Evolutionary conservation across 2,329 filamentous ascomycete species (phyloP).

Genomic region (Beauveria sp.): DNA sequence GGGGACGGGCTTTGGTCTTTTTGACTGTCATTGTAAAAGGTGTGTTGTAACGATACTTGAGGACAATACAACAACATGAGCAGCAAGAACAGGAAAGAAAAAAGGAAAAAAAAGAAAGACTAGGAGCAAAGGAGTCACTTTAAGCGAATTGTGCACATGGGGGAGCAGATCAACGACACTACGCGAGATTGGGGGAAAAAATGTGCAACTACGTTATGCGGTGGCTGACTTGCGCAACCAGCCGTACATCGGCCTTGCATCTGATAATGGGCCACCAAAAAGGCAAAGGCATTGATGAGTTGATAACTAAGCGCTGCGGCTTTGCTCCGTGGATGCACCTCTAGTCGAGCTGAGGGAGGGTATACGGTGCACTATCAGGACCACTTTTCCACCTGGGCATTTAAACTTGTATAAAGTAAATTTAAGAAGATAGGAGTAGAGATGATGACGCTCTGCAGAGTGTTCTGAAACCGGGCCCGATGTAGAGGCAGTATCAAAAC

Average conservation of each 20-base stretch:
- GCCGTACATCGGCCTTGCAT: neutral
- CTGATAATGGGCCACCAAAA: neutral
- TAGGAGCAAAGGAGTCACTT: neutral
- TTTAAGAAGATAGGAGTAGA: too few relatives aligned
- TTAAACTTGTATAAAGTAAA: too few relatives aligned
- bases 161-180: neutral
- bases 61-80: too few relatives aligned
- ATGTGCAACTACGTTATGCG: conserved; percentile 3
- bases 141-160: neutral
- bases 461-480: too few relatives aligned
- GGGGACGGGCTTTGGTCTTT: neutral
- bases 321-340: neutral
- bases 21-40: neutral
- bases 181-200: neutral
- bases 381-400: too few relatives aligned
- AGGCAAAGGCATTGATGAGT: neutral
- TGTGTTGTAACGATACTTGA: too few relatives aligned
- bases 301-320: neutral
- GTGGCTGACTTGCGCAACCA: neutral
- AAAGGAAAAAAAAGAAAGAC: neutral
- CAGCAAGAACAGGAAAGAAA: neutral
- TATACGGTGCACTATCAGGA: too few relatives aligned
- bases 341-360: too few relatives aligned
- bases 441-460: too few relatives aligned
- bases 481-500: too few relatives aligned